Evolutionary conservation across 1,139 yeast genomes (phyloP).

Genomic region (Groenewaldozyma sp.): DNA sequence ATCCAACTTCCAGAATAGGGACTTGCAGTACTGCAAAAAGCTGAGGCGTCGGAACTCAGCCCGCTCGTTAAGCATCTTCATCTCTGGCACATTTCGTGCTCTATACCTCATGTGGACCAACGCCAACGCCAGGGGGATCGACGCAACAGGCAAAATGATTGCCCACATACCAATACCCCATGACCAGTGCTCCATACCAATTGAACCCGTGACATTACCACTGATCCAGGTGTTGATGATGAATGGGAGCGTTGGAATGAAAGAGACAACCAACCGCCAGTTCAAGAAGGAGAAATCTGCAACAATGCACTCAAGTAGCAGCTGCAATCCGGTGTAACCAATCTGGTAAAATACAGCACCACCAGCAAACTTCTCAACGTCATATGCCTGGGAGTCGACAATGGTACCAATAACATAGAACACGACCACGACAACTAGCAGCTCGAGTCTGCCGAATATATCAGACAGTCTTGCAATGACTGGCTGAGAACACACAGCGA

Average conservation of each 20-base stretch:
- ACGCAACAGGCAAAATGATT: slow-evolving; percentile 55
- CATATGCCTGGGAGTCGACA: slow-evolving; percentile 57
- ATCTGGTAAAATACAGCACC: slow-evolving; percentile 64
- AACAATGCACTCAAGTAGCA: slow-evolving; percentile 46
- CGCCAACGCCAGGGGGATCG: slow-evolving; percentile 48
- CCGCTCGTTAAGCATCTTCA: slow-evolving; percentile 29
- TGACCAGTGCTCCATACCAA: slow-evolving; percentile 41
- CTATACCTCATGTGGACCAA: slow-evolving; percentile 45
- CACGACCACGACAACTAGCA: slow-evolving; percentile 44
- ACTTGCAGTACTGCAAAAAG: slow-evolving; percentile 21
- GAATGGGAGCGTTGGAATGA: slow-evolving; percentile 59
- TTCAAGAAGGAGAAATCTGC: slow-evolving; percentile 61
- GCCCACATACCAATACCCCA: slow-evolving; percentile 81
- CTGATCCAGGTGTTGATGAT: slow-evolving; percentile 71
- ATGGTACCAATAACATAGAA: slow-evolving; percentile 64
- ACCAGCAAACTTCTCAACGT: slow-evolving; percentile 59
- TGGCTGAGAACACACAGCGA: slow-evolving; percentile 67
- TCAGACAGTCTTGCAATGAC: slow-evolving; percentile 62
- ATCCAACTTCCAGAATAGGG: slow-evolving; percentile 43
- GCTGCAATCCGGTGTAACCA: slow-evolving; percentile 58
- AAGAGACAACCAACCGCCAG: slow-evolving; percentile 58
- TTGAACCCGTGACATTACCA: slow-evolving; percentile 43
- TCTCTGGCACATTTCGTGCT: slow-evolving; percentile 45
- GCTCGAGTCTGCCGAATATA: slow-evolving; percentile 57
- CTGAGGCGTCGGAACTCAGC: slow-evolving; percentile 26